Percentiles rank a stretch among this genome's conserved stretches.
Evolutionary conservation across 1,284 basidiomycete genomes (phyloP).

Genomic region (Sanguinoderma infundibulare): DNA sequence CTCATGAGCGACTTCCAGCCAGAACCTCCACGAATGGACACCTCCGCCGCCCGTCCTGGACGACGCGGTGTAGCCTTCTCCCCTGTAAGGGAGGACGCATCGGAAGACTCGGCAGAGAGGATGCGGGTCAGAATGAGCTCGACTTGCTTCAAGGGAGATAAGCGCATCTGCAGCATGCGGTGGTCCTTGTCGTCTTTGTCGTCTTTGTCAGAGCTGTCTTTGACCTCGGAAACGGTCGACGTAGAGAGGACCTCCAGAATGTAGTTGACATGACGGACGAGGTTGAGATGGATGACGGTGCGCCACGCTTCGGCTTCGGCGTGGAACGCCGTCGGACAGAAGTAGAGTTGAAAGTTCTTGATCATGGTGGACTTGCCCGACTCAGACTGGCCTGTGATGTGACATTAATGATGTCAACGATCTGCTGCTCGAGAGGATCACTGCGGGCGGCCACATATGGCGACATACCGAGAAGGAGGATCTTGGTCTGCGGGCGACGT

Average conservation of each 20-base stretch:
- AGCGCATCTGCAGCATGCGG: conserved; percentile 51
- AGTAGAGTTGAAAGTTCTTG: conserved; percentile 67
- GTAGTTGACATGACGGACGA: conserved; percentile 62
- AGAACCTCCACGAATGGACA: conserved; percentile 50
- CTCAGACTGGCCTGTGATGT: conserved; percentile 58
- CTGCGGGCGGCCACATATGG: background rate
- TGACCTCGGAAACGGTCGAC: background rate
- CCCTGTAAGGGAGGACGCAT: conserved; percentile 10
- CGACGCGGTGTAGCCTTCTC: conserved; percentile 11
- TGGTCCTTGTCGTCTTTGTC: conserved; percentile 41
- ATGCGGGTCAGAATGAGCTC: conserved; percentile 49
- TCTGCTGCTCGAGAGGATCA: background rate
- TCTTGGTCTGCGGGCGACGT: conserved; percentile 45
- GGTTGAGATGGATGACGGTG: conserved; percentile 66
- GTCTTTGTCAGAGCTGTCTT: conserved; percentile 7
- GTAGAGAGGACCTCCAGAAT: conserved; percentile 49
- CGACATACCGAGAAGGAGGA: conserved; percentile 56
- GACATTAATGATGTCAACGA: background rate
- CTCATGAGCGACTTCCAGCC: conserved; percentile 49
- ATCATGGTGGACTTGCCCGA: conserved; percentile 70
- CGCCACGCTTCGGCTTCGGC: conserved; percentile 63
- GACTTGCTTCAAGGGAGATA: conserved; percentile 59
- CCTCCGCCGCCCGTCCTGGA: conserved; percentile 34
- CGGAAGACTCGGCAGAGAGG: conserved; percentile 23
- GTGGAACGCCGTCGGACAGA: conserved; percentile 61